Evolutionary conservation across 108 stramenopile species (phyloP), one percentile per base, ranked within the genome.

Genomic region (Discostella stelligeroides): DNA sequence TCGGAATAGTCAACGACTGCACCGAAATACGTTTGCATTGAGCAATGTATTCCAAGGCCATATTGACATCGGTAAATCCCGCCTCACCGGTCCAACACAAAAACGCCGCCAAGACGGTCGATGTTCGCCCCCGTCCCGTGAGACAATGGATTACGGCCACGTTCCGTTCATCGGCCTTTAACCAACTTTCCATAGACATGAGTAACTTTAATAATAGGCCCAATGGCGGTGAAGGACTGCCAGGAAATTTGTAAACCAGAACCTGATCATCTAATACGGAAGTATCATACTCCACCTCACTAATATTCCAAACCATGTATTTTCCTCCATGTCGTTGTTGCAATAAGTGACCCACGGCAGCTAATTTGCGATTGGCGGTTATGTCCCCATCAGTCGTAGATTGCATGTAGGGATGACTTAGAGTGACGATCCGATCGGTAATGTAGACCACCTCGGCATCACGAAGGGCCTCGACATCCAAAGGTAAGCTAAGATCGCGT

Each of bases 71-170:
- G 42, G 48, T 62, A 76, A 94, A 94, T 39, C 92, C 89, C n/a
- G 87, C 90, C 67, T 95, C 90, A 11, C 96, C 97, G 75, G 95
- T 84, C 98, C 98, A 98, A 54, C 90, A 92, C 47, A 98, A 71
- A 50, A 96, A 92, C 37, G 94, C 93, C 0, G 97, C 94, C 7
- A 96, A 56, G 17, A 98, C 96, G 0, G 91, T 97, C 21, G 75
- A 79, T 10, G 95, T 97, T 20, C 97, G 74, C 3, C 98, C 98
- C 58, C 91, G 82, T 10, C 98, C 98, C 7, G 97, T 97, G 56
- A 99, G 84, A 82, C 98, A 99, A 70, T 98, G 97, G 8, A 99
- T 79, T 1, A 96, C 97, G 17, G 97, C 95, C 24, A 98, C 97
- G 68, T 95, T 94, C 51, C 81, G 75, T 11, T 80, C 76, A 70